These are phyloP conservation scores for Vaccinium corymbosum DNA, from an alignment of 148 eudicot species.

Conservation along the genomic window DNA sequence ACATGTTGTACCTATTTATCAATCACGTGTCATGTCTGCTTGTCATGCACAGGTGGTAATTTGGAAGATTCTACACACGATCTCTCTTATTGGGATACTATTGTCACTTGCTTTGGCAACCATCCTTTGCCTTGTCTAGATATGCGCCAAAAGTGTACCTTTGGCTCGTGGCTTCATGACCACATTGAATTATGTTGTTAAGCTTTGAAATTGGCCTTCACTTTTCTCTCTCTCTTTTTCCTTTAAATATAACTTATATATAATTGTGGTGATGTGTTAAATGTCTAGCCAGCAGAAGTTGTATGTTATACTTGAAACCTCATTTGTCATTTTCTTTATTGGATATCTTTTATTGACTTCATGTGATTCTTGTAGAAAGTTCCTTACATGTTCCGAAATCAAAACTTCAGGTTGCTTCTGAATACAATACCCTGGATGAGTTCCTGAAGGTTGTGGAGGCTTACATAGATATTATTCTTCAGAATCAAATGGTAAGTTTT, in stretches of 20 bases:
- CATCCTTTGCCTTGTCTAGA: not conserved
- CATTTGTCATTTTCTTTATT: slow-evolving; percentile 2
- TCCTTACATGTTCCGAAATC: not conserved
- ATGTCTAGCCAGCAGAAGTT: slow-evolving; percentile 5
- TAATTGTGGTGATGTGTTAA: not conserved
- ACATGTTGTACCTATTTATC: not conserved
- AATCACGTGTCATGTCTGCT: not conserved
- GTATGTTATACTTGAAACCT: not conserved
- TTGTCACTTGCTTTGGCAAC: not conserved
- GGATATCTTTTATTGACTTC: not conserved
- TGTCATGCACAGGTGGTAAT: not conserved
- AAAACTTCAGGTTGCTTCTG: slow-evolving; percentile 48
- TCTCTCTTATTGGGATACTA: not conserved
- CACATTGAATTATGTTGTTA: not conserved
- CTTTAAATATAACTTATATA: not conserved
- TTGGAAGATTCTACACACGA: not conserved
- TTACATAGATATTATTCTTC: slow-evolving; percentile 60
- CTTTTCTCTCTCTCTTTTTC: not conserved
- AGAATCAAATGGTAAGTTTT: slow-evolving; percentile 65
- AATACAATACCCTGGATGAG: slow-evolving; percentile 40
- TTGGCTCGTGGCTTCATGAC: not conserved
- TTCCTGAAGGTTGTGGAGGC: slow-evolving; percentile 65
- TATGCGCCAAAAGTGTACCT: not conserved
- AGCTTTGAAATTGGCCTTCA: not conserved
- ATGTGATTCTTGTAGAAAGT: not conserved